Evolutionary conservation across 78 protist genomes (phyloP).

Genomic region (Pelomyxa schiedti): DNA sequence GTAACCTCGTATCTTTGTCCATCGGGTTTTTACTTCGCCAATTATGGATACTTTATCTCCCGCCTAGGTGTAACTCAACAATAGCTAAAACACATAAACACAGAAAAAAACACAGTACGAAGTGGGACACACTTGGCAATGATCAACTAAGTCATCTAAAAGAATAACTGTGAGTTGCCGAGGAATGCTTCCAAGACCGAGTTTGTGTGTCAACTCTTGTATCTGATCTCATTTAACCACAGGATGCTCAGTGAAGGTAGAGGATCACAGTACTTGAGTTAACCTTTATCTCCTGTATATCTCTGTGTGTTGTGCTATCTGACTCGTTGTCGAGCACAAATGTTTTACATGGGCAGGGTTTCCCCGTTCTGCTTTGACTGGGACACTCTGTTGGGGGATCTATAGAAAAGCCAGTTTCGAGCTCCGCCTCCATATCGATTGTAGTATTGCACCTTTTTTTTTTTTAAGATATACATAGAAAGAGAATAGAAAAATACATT

Average conservation of each 20-base stretch:
- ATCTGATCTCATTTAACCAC: slow-evolving; percentile 65
- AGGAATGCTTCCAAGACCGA: slow-evolving; percentile 77
- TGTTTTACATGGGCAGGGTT: too few species aligned
- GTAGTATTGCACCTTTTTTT: background rate
- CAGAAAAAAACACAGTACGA: too few species aligned
- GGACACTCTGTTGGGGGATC: background rate
- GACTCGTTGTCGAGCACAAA: background rate
- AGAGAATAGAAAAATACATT: background rate
- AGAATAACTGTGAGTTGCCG: slow-evolving; percentile 64
- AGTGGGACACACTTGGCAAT: too few species aligned
- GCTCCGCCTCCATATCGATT: background rate
- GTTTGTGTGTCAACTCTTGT: slow-evolving; percentile 69
- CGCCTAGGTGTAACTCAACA: too few species aligned
- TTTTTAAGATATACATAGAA: background rate
- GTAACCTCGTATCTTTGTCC: slow-evolving; percentile 28
- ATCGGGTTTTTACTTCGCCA: slow-evolving; percentile 48
- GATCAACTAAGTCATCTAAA: slow-evolving; percentile 76
- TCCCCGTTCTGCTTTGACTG: background rate
- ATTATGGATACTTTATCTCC: slow-evolving; percentile 80
- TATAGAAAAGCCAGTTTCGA: background rate
- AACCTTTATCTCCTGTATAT: slow-evolving; percentile 49
- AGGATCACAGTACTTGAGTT: too few species aligned
- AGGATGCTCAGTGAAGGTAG: too few species aligned
- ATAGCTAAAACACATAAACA: too few species aligned
- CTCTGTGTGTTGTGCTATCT: slow-evolving; percentile 7